Evolutionary conservation across 2,329 filamentous ascomycete species (phyloP).

Genomic region (Cadophora gregata): DNA sequence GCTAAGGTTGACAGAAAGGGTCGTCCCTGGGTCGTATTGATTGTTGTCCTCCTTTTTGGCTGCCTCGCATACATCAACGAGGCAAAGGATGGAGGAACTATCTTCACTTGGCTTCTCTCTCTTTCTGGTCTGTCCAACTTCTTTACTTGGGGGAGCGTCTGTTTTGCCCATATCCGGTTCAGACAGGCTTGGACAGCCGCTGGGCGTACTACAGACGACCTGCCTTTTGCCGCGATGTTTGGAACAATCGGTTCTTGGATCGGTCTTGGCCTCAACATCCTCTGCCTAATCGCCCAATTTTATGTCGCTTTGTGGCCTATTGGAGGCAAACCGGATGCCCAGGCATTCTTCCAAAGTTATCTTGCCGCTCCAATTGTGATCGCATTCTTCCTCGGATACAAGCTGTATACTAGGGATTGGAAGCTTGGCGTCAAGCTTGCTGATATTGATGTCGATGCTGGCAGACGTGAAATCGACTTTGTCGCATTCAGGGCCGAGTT

Average conservation of each 20-base stretch:
- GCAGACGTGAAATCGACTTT: slow-evolving; percentile 42
- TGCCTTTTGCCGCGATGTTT: slow-evolving; percentile 53
- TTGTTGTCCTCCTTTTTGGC: slow-evolving; percentile 59
- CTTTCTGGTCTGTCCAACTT: slow-evolving; percentile 76
- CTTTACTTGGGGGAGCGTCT: slow-evolving; percentile 77
- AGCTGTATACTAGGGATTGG: slow-evolving; percentile 54
- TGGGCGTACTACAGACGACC: slow-evolving; percentile 57
- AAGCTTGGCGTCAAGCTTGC: slow-evolving; percentile 38
- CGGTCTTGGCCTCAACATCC: slow-evolving; percentile 67
- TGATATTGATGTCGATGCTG: slow-evolving; percentile 42
- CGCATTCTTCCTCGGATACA: slow-evolving; percentile 68
- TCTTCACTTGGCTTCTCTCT: slow-evolving; percentile 71
- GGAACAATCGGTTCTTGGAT: slow-evolving; percentile 74
- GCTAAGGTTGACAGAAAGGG: slow-evolving; percentile 83
- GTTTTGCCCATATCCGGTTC: slow-evolving; percentile 69
- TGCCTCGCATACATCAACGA: slow-evolving; percentile 63
- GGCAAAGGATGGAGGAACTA: slow-evolving; percentile 49
- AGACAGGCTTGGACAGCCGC: slow-evolving; percentile 64
- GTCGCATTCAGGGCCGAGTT: slow-evolving; percentile 41
- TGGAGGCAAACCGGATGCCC: slow-evolving; percentile 50
- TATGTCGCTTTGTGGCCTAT: slow-evolving; percentile 57
- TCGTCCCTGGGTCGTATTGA: slow-evolving; percentile 67
- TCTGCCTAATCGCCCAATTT: slow-evolving; percentile 67
- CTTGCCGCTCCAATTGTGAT: slow-evolving; percentile 63
- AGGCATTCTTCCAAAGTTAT: slow-evolving; percentile 50